A percentile compares a stretch with the other conserved stretches of the same genome.
These are phyloP conservation scores for Tulasnella calospora DNA, from an alignment of 768 basidiomycete species.

Conservation along the genomic window DNA sequence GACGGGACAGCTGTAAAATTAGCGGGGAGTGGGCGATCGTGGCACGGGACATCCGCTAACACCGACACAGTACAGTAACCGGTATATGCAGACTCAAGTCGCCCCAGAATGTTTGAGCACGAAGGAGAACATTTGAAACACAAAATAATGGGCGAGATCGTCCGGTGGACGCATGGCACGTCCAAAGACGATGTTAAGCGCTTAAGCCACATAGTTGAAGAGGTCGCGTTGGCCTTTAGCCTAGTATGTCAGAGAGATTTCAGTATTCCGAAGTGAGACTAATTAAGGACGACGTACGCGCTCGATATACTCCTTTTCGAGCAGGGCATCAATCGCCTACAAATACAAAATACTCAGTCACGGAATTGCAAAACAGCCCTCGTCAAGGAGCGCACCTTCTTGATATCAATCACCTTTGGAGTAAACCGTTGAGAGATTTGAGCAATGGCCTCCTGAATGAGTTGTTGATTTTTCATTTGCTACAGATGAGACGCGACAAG, in stretches of 20 bases:
- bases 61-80: background rate
- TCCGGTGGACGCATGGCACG: background rate
- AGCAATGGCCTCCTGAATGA: conserved; percentile 86
- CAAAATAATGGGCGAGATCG: background rate
- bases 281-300: conserved; percentile 47
- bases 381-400: conserved; percentile 56
- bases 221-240: conserved; percentile 80
- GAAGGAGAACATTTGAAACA: background rate
- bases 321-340: conserved; percentile 76
- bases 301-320: conserved; percentile 98
- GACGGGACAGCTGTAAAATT: no score
- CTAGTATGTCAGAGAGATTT: background rate
- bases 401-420: conserved; percentile 94
- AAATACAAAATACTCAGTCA: conserved; percentile 29
- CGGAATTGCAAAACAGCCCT: background rate
- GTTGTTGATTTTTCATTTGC: conserved; percentile 87
- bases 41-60: no score
- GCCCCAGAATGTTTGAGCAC: background rate
- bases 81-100: background rate
- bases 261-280: background rate
- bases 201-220: conserved; percentile 69
- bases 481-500: conserved; percentile 13
- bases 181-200: background rate
- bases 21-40: no score
- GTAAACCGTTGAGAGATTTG: conserved; percentile 84